Conservation (phyloP, 1,139 yeast species). For the Hemisphaericaspora lyxosophila region DNA sequence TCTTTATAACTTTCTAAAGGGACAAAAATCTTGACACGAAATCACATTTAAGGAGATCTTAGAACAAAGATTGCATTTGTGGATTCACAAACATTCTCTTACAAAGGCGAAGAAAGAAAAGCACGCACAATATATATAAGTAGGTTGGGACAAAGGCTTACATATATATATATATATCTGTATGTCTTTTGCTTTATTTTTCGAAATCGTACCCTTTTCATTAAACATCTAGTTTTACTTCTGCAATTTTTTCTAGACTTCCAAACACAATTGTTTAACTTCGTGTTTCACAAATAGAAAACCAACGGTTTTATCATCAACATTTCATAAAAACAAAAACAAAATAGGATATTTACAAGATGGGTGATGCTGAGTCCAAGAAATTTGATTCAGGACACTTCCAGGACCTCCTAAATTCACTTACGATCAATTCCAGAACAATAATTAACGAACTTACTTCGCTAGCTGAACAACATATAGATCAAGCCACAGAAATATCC, state of each 20-base stretch:
- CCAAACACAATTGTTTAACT: too few relatives aligned
- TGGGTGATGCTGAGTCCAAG: constrained; percentile 2
- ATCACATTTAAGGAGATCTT: background rate
- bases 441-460: constrained; percentile 41
- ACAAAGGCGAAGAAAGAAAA: background rate
- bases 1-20: background rate
- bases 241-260: background rate
- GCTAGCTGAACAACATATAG: constrained; percentile 34
- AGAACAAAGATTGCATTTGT: background rate
- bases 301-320: background rate
- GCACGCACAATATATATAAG: constrained; percentile 1
- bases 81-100: background rate
- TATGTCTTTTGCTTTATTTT: constrained; percentile 1
- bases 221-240: too few relatives aligned
- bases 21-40: background rate
- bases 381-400: constrained; percentile 31
- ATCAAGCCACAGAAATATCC: constrained; percentile 33
- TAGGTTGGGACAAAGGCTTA: background rate
- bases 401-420: constrained; percentile 30
- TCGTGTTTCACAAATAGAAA: background rate
- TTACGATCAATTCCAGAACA: constrained; percentile 41
- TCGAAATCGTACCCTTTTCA: background rate
- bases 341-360: background rate
- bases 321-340: background rate
- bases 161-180: background rate